These are phyloP conservation scores for Barbatosphaeria neglecta DNA, from an alignment of 495 filamentous ascomycete species.

Conservation along the genomic window DNA sequence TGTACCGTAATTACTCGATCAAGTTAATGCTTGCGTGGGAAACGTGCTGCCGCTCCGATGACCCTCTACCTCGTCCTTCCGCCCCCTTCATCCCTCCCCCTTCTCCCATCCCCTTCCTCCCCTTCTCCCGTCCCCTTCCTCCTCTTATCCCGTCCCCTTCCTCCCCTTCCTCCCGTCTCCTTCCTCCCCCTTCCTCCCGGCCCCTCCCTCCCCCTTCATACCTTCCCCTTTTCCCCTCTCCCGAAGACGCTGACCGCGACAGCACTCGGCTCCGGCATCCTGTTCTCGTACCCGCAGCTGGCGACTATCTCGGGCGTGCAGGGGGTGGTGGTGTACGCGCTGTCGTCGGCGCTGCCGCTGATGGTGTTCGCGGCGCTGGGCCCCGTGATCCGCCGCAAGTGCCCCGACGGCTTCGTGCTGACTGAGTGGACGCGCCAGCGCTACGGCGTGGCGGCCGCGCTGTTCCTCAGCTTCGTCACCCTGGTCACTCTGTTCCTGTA, in stretches of 20 bases:
- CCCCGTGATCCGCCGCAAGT: slow-evolving; percentile 61
- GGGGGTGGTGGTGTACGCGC: slow-evolving; percentile 58
- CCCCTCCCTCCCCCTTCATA: slow-evolving; percentile 6
- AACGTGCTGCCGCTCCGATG: slow-evolving; percentile 73
- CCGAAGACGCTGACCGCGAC: slow-evolving; percentile 15
- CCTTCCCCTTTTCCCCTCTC: slow-evolving; percentile 11
- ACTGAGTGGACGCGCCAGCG: slow-evolving; percentile 70
- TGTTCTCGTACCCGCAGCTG: slow-evolving; percentile 70
- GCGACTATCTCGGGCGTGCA: slow-evolving; percentile 68
- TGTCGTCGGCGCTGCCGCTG: slow-evolving; percentile 54
- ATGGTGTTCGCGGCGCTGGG: slow-evolving; percentile 56
- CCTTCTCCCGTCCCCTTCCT: no score
- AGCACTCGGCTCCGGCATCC: slow-evolving; percentile 69
- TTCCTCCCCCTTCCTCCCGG: slow-evolving; percentile 10
- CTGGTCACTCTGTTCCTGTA: slow-evolving; percentile 70
- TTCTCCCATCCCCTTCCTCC: slow-evolving; percentile 9
- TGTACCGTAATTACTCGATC: slow-evolving; percentile 85
- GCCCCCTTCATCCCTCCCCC: slow-evolving; percentile 9
- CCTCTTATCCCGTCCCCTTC: no score
- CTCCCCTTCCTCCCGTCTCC: no score
- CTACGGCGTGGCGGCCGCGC: slow-evolving; percentile 50
- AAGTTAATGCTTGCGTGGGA: slow-evolving; percentile 93
- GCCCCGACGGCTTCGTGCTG: slow-evolving; percentile 64
- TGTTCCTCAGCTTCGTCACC: slow-evolving; percentile 60
- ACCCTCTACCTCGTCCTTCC: slow-evolving; percentile 11